phyloP scores from a whole-genome alignment of 2,329 filamentous ascomycete species.

The Cladosporium oxysporum region DNA sequence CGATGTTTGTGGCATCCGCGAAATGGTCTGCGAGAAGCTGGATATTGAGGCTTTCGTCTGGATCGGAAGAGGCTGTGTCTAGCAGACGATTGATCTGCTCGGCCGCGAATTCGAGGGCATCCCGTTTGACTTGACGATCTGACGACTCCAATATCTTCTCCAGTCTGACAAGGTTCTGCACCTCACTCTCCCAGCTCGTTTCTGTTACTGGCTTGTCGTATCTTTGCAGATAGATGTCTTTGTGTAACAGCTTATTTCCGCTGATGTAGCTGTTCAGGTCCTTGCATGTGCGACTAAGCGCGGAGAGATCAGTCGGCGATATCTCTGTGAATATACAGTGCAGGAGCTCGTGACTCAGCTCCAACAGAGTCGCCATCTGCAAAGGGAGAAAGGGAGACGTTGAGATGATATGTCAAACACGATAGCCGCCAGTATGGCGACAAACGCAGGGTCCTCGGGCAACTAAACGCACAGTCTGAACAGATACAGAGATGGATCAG shows the following conservation, averaged over 20 bases:
- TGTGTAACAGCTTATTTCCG: conserved; percentile 61
- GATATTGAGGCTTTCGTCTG: conserved; percentile 55
- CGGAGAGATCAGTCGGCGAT: conserved; percentile 57
- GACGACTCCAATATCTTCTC: conserved; percentile 50
- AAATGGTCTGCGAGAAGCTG: conserved; percentile 43
- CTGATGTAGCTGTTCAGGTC: conserved; percentile 57
- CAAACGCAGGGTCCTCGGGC: not conserved
- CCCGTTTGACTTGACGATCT: conserved; percentile 43
- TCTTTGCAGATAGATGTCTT: conserved; percentile 59
- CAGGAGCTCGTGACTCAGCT: conserved; percentile 64
- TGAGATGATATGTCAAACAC: not conserved
- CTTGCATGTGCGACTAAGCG: conserved; percentile 55
- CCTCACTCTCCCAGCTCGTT: conserved; percentile 39
- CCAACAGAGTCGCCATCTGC: conserved; percentile 41
- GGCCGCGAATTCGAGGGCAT: conserved; percentile 36
- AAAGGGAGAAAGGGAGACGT: not conserved
- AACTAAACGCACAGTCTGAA: not conserved
- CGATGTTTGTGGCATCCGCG: conserved; percentile 52
- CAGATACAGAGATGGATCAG: not conserved
- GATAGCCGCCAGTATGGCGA: not conserved
- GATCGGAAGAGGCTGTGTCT: conserved; percentile 29
- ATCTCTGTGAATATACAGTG: conserved; percentile 62
- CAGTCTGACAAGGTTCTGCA: conserved; percentile 40
- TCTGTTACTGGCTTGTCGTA: conserved; percentile 37
- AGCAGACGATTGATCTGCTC: conserved; percentile 30